These are phyloP conservation scores for Colletotrichum euphorbiae DNA, from an alignment of 2,329 filamentous ascomycete species.

Conservation along the genomic window DNA sequence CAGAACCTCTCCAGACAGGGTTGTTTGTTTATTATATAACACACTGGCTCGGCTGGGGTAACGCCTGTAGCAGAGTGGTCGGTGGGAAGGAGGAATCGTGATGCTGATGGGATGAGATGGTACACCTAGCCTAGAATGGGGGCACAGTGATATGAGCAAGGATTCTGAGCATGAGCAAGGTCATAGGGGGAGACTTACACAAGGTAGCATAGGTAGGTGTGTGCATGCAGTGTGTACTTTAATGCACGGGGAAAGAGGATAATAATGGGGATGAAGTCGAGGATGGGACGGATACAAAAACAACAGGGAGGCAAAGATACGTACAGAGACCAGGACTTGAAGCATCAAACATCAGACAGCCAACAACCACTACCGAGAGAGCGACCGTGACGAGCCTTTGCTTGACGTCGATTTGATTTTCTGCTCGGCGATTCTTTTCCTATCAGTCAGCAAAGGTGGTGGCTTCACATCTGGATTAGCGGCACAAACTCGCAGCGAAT, in stretches of 20 bases:
- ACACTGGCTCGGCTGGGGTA: slow-evolving; percentile 19
- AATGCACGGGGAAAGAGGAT: slow-evolving; percentile 20
- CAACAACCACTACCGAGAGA: background rate
- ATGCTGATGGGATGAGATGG: slow-evolving; percentile 20
- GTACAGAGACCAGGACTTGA: slow-evolving; percentile 8
- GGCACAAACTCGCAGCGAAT: slow-evolving; percentile 21
- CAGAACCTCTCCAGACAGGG: slow-evolving; percentile 12
- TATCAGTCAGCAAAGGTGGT: slow-evolving; percentile 7
- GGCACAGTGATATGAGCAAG: slow-evolving; percentile 23
- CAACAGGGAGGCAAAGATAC: slow-evolving; percentile 27
- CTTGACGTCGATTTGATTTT: slow-evolving; percentile 4
- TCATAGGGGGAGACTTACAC: slow-evolving; percentile 2
- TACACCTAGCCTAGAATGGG: slow-evolving; percentile 4
- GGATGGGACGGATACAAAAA: slow-evolving; percentile 27
- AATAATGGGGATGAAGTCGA: slow-evolving; percentile 9
- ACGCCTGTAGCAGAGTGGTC: slow-evolving; percentile 18
- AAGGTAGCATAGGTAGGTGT: slow-evolving; percentile 8
- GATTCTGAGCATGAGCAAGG: slow-evolving; percentile 10
- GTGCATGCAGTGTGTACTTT: slow-evolving; percentile 13
- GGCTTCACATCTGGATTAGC: slow-evolving; percentile 16
- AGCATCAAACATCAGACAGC: slow-evolving; percentile 9
- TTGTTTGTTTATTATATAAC: slow-evolving; percentile 9
- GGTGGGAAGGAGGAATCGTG: slow-evolving; percentile 16
- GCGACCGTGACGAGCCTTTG: background rate
- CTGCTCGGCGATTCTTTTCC: slow-evolving; percentile 6